A percentile compares a stretch with the other conserved stretches of the same genome.
Conservation (phyloP, 345 rosid genomes). For the Raphanus raphanistrum region DNA sequence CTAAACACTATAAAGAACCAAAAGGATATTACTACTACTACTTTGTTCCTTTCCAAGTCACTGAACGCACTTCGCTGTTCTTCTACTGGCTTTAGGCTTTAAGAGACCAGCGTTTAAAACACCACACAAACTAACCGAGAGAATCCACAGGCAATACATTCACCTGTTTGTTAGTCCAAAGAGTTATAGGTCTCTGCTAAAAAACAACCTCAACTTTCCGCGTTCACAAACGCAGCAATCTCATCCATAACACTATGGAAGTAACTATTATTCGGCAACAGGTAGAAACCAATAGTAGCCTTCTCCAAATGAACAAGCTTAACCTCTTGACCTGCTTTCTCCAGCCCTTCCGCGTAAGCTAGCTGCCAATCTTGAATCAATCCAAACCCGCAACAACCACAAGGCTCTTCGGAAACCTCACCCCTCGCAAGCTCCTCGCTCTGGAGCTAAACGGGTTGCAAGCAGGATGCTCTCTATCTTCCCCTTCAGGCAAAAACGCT, state of each 20-base stretch:
- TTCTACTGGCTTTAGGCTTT: constrained; percentile 7
- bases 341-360: constrained; percentile 68
- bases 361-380: constrained; percentile 80
- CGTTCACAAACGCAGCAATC: background rate
- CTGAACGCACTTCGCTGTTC: constrained; percentile 22
- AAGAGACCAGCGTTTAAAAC: constrained; percentile 12
- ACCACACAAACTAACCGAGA: constrained; percentile 3
- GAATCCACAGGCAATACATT: constrained; percentile 23
- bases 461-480: constrained; percentile 84
- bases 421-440: constrained; percentile 43
- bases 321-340: constrained; percentile 68
- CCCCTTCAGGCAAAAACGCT: constrained; percentile 81
- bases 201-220: background rate
- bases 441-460: constrained; percentile 81
- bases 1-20: constrained; percentile 5
- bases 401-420: background rate
- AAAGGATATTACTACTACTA: background rate
- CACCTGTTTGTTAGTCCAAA: constrained; percentile 37
- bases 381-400: constrained; percentile 73
- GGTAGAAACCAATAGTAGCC: constrained; percentile 89
- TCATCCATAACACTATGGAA: background rate
- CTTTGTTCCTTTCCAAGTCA: constrained; percentile 16
- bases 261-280: constrained; percentile 73
- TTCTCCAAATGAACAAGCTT: constrained; percentile 63
- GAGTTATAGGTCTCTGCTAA: constrained; percentile 17